Base-by-base conservation (phyloP, 1,139 yeast genomes). In the Yamadazyma dushanensis region DNA sequence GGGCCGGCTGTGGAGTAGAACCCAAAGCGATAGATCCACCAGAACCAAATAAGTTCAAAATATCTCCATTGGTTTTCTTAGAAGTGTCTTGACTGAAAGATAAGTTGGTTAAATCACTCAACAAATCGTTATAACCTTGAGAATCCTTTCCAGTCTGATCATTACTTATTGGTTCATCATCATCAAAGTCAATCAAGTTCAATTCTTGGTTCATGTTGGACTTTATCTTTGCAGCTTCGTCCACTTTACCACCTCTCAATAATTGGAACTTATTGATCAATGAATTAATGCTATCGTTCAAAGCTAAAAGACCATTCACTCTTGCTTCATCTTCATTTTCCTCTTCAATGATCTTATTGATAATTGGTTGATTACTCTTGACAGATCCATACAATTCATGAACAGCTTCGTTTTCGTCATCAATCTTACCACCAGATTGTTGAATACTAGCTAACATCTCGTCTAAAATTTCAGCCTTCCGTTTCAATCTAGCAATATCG, bases 401-500 rank as follows among this genome's bases (percentile, higher is more conserved):
- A 20, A 86, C 63, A 3, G 96, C 92, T 47, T 84, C 92, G 57
- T 78, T 80, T 15, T 74, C 61, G 20, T 77, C 69, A 44, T 80
- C 82, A 32, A 75, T 57, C 20, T 41, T 44, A 7, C 69, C 65
- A 5, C 75, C 69, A 16, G 73, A 70, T 20, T 65, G 62, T 38
- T 80, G 70, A 21, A 83, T 72, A 37, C 70, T 67, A 46, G 68
- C 66, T 41, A 94, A 70, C 97, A 92, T 90, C 52, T 92, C 97
- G 37, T 84, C 84, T 46, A 92, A 78, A 38, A 94, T 71, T 48
- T 87, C 95, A n/a, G 89, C 87, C 63, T 92, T 92, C 41, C 96
- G 78, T 51, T 80, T 82, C 53, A 92, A 73, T 57, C 87, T 83
- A 38, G 86, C 89, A 38, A 94, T 71, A 54, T 94, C 98, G 47